A percentile compares a stretch with the other conserved stretches of the same genome.
These are phyloP conservation scores for Aurantiochytrium sp. DNA, from an alignment of 108 stramenopile species.

Conservation along the genomic window DNA sequence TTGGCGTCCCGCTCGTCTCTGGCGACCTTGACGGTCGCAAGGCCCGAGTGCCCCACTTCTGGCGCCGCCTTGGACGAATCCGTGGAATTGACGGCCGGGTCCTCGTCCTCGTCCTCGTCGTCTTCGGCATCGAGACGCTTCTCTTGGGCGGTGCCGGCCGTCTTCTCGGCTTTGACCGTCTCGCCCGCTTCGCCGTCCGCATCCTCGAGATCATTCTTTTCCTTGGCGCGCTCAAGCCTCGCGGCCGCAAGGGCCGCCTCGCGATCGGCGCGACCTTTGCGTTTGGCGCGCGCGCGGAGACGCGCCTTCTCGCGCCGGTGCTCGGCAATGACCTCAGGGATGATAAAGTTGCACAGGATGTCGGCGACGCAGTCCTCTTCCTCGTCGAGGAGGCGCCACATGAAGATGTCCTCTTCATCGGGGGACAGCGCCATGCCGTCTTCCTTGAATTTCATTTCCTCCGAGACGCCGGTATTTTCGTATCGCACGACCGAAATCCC, in stretches of 20 bases:
- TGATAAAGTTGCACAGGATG: background rate
- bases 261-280: background rate
- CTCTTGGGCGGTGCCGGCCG: background rate
- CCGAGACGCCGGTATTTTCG: background rate
- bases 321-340: background rate
- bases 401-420: background rate
- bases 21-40: no score
- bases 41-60: no score
- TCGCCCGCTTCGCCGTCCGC: no score
- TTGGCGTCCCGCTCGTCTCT: no score
- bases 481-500: background rate
- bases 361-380: background rate
- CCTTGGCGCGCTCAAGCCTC: background rate
- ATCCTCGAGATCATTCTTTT: no score
- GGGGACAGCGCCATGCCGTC: background rate
- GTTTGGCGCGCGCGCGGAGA: background rate
- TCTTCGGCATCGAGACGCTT: background rate
- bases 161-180: no score
- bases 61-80: no score
- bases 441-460: background rate
- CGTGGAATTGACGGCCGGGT: background rate
- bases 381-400: background rate
- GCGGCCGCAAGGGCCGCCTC: background rate
- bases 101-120: background rate
- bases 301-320: background rate